Evolutionary conservation across 208 protist genomes (phyloP), one percentile per base, ranked within the genome.

Genomic region (Zelonia costaricensis): DNA sequence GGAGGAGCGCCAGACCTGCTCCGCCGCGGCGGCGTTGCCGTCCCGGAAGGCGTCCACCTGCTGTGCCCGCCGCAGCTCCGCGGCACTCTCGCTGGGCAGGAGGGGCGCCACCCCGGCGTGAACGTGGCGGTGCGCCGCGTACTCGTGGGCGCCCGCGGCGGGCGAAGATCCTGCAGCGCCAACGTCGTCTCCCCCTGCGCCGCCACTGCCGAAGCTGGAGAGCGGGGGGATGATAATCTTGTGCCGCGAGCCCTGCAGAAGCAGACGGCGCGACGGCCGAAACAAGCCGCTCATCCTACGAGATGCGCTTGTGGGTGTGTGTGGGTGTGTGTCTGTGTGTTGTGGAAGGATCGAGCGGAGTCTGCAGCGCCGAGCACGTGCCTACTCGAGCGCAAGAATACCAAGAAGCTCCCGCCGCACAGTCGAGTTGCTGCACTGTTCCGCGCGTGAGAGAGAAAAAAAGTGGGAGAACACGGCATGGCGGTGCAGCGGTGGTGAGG

Each of bases 181-280:
- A 31, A 7, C 16, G 52, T 42, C 35, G 35, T 30, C 12, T 55
- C 27, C 1, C 10, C 35, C 20, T 16, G 47, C 10, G 31, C 39
- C 38, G 57, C 15, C 20, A 40, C 42, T 40, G 16, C 18, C 20
- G 43, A 18, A 45, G 10, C 49, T n/a, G 18, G 67, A 51, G 7
- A 88, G 62, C 2, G 48, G 68, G 1, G 85, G 85, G 25, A 92
- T 83, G 13, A 92, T 68, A 35, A 92, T 84, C n/a, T 62, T 59
- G 27, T 74, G 67, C 6, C 44, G 67, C 12, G 75, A 76, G 30
- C 53, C 52, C 9, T 59, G 56, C 13, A 65, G 59, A 3, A 46
- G 57, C 6, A 53, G 52, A 25, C 48, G n/a, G 12, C 62, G 47
- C 9, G 82, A 71, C 1, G 23, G 30, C 10, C 9, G 22, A 20